Conservation (phyloP, 306 rosid species). For the Abrus precatorius region DNA sequence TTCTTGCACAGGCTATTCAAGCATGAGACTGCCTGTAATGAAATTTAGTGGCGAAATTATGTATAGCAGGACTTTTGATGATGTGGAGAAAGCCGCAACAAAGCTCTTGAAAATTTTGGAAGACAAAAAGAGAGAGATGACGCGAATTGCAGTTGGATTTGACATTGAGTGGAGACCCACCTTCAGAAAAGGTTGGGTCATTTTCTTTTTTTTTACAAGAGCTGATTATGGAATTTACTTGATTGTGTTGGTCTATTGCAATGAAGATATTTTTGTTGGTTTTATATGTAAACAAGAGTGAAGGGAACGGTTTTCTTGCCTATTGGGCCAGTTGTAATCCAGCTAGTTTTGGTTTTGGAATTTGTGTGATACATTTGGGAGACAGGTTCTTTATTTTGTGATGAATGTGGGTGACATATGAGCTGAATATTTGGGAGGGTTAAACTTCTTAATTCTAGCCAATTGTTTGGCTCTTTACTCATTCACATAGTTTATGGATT, state of each 20-base stretch:
- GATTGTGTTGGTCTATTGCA: not conserved
- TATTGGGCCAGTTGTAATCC: not conserved
- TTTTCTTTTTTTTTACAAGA: not conserved
- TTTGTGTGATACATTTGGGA: not conserved
- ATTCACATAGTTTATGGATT: constrained; percentile 28
- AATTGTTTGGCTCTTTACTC: constrained; percentile 26
- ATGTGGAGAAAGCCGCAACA: constrained; percentile 66
- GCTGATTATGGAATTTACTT: constrained; percentile 20
- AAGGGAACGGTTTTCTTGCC: constrained; percentile 12
- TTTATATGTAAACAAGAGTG: constrained; percentile 3
- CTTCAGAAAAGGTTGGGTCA: constrained; percentile 68
- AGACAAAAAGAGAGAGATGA: constrained; percentile 52
- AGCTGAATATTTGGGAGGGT: constrained; percentile 11
- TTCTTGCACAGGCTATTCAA: constrained; percentile 51
- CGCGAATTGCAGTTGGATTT: constrained; percentile 65
- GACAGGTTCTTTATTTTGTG: constrained; percentile 6
- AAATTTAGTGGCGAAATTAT: constrained; percentile 72
- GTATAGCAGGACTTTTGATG: constrained; percentile 71
- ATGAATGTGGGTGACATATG: constrained; percentile 3
- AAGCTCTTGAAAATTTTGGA: constrained; percentile 51
- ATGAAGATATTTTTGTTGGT: constrained; percentile 9
- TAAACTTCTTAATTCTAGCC: constrained; percentile 25
- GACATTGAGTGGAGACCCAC: constrained; percentile 91
- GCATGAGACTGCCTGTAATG: constrained; percentile 69
- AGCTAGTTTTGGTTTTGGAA: constrained; percentile 21